phyloP scores from a whole-genome alignment of 2,329 filamentous ascomycete species.

The Laburnicola sp. region DNA sequence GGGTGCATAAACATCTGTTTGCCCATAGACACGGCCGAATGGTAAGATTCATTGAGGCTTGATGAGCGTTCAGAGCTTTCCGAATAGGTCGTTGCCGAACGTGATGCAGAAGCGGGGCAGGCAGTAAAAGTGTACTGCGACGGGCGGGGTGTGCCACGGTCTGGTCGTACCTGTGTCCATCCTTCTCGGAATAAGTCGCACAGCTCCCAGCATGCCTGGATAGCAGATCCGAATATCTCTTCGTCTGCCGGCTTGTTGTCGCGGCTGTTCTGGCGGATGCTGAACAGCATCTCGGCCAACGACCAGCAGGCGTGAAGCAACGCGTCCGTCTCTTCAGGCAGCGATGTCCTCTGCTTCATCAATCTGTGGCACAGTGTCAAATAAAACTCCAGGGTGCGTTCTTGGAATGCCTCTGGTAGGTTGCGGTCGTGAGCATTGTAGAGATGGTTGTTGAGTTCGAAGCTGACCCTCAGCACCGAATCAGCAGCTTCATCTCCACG shows the following conservation, averaged over 20 bases:
- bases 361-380: slow-evolving; percentile 89
- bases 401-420: slow-evolving; percentile 82
- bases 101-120: slow-evolving; percentile 48
- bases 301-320: slow-evolving; percentile 86
- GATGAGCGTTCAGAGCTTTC: slow-evolving; percentile 42
- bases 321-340: slow-evolving; percentile 80
- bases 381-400: slow-evolving; percentile 91
- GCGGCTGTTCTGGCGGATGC: slow-evolving; percentile 76
- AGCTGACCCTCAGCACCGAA: slow-evolving; percentile 86
- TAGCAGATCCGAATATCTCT: slow-evolving; percentile 81
- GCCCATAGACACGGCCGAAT: slow-evolving; percentile 49
- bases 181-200: slow-evolving; percentile 91
- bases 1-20: slow-evolving; percentile 54
- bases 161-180: slow-evolving; percentile 85
- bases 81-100: slow-evolving; percentile 39
- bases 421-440: slow-evolving; percentile 88
- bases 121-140: slow-evolving; percentile 70
- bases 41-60: slow-evolving; percentile 53
- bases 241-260: slow-evolving; percentile 76
- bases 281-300: slow-evolving; percentile 90
- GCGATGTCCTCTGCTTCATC: slow-evolving; percentile 87
- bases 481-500: slow-evolving; percentile 78
- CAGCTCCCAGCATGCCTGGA: slow-evolving; percentile 92
- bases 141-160: slow-evolving; percentile 81
- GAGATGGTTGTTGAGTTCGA: slow-evolving; percentile 92